Percentiles rank a stretch among this genome's conserved stretches.
Evolutionary conservation across 768 basidiomycete species (phyloP).

Genomic region (Lactarius hengduanensis): DNA sequence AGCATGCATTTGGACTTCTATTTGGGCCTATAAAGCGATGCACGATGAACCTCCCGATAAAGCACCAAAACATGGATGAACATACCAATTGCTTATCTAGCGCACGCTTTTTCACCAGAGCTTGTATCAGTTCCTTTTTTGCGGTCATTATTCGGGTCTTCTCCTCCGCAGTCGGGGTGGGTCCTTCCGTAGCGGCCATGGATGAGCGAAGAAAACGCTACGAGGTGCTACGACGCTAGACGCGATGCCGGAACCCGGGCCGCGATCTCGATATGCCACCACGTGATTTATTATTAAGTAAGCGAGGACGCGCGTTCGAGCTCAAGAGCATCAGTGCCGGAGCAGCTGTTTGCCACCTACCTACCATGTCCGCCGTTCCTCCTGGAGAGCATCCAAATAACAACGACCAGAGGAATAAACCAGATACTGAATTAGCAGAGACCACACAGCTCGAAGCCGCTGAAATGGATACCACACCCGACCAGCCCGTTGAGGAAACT

Average conservation of each 20-base stretch:
- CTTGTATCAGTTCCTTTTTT: conserved; percentile 71
- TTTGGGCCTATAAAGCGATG: conserved; percentile 53
- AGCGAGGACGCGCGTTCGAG: conserved; percentile 26
- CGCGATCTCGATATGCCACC: neutral
- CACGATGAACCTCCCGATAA: neutral
- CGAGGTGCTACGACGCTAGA: conserved; percentile 1
- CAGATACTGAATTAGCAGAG: conserved; percentile 38
- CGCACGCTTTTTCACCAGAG: conserved; percentile 69
- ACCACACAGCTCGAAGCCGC: conserved; percentile 36
- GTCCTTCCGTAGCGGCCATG: conserved; percentile 39
- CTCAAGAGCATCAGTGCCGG: neutral
- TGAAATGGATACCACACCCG: conserved; percentile 73
- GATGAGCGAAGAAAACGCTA: conserved; percentile 4
- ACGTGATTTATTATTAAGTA: conserved; percentile 11
- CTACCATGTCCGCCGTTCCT: conserved; percentile 23
- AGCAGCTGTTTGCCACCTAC: neutral
- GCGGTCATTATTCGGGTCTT: conserved; percentile 68
- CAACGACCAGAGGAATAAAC: conserved; percentile 39
- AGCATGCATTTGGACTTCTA: conserved; percentile 77
- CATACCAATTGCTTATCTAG: conserved; percentile 77
- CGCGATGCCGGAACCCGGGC: conserved; percentile 19
- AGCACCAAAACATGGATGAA: conserved; percentile 17
- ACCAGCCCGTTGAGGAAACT: conserved; percentile 69
- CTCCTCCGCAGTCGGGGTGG: conserved; percentile 57
- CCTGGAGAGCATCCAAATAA: conserved; percentile 21